Evolutionary conservation across 768 basidiomycete genomes (phyloP).

Genomic region (Mycena maculata): DNA sequence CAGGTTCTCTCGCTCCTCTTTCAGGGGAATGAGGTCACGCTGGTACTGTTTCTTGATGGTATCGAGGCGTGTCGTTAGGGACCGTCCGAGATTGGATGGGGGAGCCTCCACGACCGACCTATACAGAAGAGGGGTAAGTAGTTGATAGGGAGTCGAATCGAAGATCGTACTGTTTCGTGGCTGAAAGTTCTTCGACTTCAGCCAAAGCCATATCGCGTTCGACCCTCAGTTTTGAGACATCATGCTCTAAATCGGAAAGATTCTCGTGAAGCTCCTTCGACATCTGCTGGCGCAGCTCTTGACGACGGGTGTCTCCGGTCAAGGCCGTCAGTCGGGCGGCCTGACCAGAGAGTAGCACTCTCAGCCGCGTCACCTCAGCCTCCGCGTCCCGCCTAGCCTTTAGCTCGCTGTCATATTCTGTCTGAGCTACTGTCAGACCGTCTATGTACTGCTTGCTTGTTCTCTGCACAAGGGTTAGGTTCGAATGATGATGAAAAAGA

Average conservation of each 20-base stretch:
- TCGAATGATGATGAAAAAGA: slow-evolving; percentile 5
- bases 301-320: slow-evolving; percentile 79
- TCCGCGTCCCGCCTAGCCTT: slow-evolving; percentile 91
- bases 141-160: slow-evolving; percentile 17
- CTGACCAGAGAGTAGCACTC: slow-evolving; percentile 90
- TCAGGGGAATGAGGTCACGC: slow-evolving; percentile 86
- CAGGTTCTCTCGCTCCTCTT: slow-evolving; percentile 82
- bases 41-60: slow-evolving; percentile 89
- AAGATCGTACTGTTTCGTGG: slow-evolving; percentile 71
- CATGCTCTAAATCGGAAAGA: slow-evolving; percentile 82
- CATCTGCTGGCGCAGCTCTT: slow-evolving; percentile 82
- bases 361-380: slow-evolving; percentile 87
- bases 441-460: slow-evolving; percentile 93
- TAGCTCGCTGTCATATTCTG: slow-evolving; percentile 94
- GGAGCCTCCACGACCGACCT: slow-evolving; percentile 49
- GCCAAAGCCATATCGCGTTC: slow-evolving; percentile 93
- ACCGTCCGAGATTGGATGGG: slow-evolving; percentile 66
- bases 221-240: slow-evolving; percentile 87
- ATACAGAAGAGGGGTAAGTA: slow-evolving; percentile 39
- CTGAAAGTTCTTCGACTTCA: slow-evolving; percentile 91
- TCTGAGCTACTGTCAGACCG: slow-evolving; percentile 91
- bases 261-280: slow-evolving; percentile 83
- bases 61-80: slow-evolving; percentile 88
- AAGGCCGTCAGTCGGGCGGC: slow-evolving; percentile 88
- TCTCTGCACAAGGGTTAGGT: slow-evolving; percentile 61